These are phyloP conservation scores for Phyllosticta paracitricarpa DNA, from an alignment of 2,329 filamentous ascomycete species.

Conservation along the genomic window DNA sequence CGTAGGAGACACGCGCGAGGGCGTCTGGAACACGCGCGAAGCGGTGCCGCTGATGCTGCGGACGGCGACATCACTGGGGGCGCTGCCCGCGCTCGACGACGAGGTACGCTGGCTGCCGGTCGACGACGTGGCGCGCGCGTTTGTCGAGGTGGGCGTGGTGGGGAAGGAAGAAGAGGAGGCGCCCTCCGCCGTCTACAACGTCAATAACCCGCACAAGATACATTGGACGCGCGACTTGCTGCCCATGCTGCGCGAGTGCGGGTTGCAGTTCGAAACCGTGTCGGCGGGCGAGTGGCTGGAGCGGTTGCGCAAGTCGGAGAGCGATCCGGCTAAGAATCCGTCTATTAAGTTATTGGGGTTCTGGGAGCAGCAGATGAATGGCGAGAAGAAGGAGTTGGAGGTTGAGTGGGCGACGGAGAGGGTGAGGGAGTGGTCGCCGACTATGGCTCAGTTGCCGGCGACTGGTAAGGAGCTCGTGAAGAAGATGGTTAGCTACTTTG, in stretches of 20 bases:
- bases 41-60: slow-evolving; percentile 42
- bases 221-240: slow-evolving; percentile 46
- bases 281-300: slow-evolving; percentile 20
- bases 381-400: background rate
- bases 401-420: slow-evolving; percentile 2
- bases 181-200: slow-evolving; percentile 34
- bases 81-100: slow-evolving; percentile 36
- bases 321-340: slow-evolving; percentile 18
- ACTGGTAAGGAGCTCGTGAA: background rate
- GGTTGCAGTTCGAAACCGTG: slow-evolving; percentile 20
- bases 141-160: slow-evolving; percentile 16
- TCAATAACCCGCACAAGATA: slow-evolving; percentile 42
- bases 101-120: slow-evolving; percentile 34
- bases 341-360: slow-evolving; percentile 21
- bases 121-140: slow-evolving; percentile 30
- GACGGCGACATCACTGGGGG: slow-evolving; percentile 36
- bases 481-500: slow-evolving; percentile 5
- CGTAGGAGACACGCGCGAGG: slow-evolving; percentile 36
- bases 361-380: slow-evolving; percentile 17
- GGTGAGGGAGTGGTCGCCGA: slow-evolving; percentile 1
- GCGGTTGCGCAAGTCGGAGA: slow-evolving; percentile 15
- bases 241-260: slow-evolving; percentile 37
- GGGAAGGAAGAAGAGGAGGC: background rate
- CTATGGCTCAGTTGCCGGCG: background rate
- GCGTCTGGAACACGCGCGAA: slow-evolving; percentile 42